A percentile compares a stretch with the other conserved stretches of the same genome.
Conservation (phyloP, 306 rosid species). For the Acacia melanoxylon region DNA sequence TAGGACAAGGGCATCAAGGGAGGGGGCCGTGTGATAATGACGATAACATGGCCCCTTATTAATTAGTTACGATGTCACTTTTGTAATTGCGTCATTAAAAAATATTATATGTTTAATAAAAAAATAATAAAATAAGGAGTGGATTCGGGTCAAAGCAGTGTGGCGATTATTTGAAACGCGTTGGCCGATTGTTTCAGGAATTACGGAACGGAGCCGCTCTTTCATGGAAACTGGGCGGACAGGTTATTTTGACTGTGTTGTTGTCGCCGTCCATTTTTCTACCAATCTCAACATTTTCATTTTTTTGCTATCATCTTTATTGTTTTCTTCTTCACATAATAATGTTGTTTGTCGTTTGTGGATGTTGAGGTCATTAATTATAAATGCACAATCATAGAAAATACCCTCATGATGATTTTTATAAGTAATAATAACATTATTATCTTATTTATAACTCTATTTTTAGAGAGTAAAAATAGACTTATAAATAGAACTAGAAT, state of each 20-base stretch:
- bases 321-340: not conserved
- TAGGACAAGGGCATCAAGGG: slow-evolving; percentile 22
- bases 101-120: not conserved
- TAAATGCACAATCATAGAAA: not conserved
- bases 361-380: not conserved
- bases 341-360: not conserved
- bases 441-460: no score
- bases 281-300: not conserved
- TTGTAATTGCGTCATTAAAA: not conserved
- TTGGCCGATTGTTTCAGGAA: not conserved
- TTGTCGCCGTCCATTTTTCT: not conserved
- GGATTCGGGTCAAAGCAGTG: not conserved
- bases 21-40: not conserved
- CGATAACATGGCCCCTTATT: slow-evolving; percentile 8
- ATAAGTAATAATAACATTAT: no score
- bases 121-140: not conserved
- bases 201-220: not conserved
- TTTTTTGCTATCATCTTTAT: no score
- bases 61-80: not conserved
- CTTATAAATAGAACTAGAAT: no score
- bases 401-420: no score
- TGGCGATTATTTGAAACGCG: slow-evolving; percentile 22
- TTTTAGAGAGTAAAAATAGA: no score
- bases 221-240: not conserved
- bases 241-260: not conserved